phyloP scores from a whole-genome alignment of 495 filamentous ascomycete species.

The Penicillium goetzii region DNA sequence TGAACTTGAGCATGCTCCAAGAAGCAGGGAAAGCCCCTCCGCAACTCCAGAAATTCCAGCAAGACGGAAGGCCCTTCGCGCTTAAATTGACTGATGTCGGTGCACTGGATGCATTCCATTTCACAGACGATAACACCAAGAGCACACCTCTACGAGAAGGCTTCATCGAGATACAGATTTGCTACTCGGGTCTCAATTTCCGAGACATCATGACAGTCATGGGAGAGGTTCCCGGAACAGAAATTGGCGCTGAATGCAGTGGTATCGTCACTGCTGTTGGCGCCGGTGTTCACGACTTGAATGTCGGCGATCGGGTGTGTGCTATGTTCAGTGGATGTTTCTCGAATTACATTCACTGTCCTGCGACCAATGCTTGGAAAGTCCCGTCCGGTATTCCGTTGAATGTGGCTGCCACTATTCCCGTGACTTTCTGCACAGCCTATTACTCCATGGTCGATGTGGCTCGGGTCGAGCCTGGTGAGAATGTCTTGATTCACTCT shows the following conservation, averaged over 20 bases:
- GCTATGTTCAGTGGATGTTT: slow-evolving; percentile 46
- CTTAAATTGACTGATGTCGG: slow-evolving; percentile 32
- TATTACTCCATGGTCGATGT: slow-evolving; percentile 57
- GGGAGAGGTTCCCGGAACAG: slow-evolving; percentile 36
- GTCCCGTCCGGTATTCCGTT: slow-evolving; percentile 54
- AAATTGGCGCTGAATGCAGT: slow-evolving; percentile 40
- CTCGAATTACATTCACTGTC: slow-evolving; percentile 31
- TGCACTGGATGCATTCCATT: slow-evolving; percentile 40
- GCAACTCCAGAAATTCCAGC: slow-evolving; percentile 32
- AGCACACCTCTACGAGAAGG: slow-evolving; percentile 25
- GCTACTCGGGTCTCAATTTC: slow-evolving; percentile 44
- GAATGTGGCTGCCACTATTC: slow-evolving; percentile 59
- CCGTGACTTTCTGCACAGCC: slow-evolving; percentile 61
- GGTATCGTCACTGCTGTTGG: slow-evolving; percentile 47
- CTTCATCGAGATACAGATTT: slow-evolving; percentile 37
- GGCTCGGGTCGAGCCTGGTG: slow-evolving; percentile 44
- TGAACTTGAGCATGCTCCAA: slow-evolving; percentile 35
- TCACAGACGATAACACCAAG: slow-evolving; percentile 34
- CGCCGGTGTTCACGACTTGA: slow-evolving; percentile 45
- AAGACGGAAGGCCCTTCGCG: slow-evolving; percentile 26
- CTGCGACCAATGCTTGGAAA: slow-evolving; percentile 30
- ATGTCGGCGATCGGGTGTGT: slow-evolving; percentile 59
- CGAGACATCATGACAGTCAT: slow-evolving; percentile 42
- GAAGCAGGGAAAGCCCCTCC: slow-evolving; percentile 25
- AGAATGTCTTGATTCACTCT: slow-evolving; percentile 63